Base-by-base conservation (phyloP, 139 green algal species). In the Picochlorum sp. region DNA sequence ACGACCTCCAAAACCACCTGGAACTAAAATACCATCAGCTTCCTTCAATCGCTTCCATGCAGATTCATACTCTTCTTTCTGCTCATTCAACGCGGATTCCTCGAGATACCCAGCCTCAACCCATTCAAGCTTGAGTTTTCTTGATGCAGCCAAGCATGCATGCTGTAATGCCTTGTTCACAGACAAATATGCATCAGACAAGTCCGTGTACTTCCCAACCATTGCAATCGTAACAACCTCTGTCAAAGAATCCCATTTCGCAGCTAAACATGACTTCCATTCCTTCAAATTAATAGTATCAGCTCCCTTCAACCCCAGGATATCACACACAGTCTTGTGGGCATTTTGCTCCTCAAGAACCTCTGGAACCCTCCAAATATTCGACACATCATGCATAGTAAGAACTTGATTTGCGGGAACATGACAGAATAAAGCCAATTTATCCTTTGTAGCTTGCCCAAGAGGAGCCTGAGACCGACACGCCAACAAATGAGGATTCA, bases 101-200 rank as follows among this genome's bases (percentile, higher is more conserved):
- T 99, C 94, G 56, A 99, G 79, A 68, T 89, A 71, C 16, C 66
- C 62, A 6, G 94, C 90, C 66, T 97, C 94, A 46, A 99, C 81
- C 94, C 92, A 98, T 6, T 82, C 69, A 23, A 98, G 61, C 61
- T 89, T 64, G 65, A 97, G 86, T 80, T 92, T 94, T 28, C 87
- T 64, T 58, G 80, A 81, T 8, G 78, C 82, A 54, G 84, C 83
- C 76, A 98, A 86, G 76, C 90, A 95, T 13, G 94, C 92, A 71
- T 99, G 94, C 84, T 97, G 87, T 70, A 99, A 83, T 16, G 89
- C 83, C 80, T 99, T 98, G 64, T 94, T 86, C 14, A 98, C 92
- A 13, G 78, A 91, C 16, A 98, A 82, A 77, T 98, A 98, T 0
- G 90, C 89, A 69, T 98, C 93, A 8, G 75, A 81, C 44, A 97